Percentiles rank a stretch among this genome's conserved stretches.
These are phyloP conservation scores for Magnolia kwangsiensis DNA, from an alignment of 164 flowering plant genomes.

Conservation along the genomic window DNA sequence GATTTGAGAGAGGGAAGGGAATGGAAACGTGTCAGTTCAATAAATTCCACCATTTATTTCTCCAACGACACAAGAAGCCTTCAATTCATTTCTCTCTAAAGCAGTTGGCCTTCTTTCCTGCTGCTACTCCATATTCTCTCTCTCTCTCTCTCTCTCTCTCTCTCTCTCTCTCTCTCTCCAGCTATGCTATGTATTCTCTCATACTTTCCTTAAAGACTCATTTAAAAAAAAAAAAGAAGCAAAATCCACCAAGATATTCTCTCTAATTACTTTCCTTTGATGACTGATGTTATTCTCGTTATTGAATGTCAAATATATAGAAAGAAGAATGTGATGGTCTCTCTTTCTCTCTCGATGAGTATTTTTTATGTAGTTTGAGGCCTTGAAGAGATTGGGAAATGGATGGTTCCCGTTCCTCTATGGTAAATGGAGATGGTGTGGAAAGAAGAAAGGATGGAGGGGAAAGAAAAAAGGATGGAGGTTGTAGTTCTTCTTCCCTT, in stretches of 20 bases:
- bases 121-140: background rate
- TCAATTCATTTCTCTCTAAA: constrained; percentile 29
- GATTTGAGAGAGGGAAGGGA: constrained; percentile 4
- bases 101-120: background rate
- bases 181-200: background rate
- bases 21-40: constrained; percentile 17
- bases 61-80: constrained; percentile 39
- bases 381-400: constrained; percentile 19
- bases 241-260: background rate
- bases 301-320: background rate
- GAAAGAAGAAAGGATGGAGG: constrained; percentile 13
- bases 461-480: constrained; percentile 11
- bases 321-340: background rate
- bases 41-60: constrained; percentile 46
- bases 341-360: background rate
- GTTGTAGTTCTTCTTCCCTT: constrained; percentile 13
- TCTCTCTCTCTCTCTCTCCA: background rate
- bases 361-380: background rate
- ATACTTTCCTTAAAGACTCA: background rate
- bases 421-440: constrained; percentile 15
- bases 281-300: background rate
- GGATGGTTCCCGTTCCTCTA: constrained; percentile 27
- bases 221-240: too few species aligned
- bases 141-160: background rate
- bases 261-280: background rate